A percentile compares a stretch with the other conserved stretches of the same genome.
Evolutionary conservation across 192 early-diverging fungal species (phyloP).

Genomic region (Backusella liffmaniae): DNA sequence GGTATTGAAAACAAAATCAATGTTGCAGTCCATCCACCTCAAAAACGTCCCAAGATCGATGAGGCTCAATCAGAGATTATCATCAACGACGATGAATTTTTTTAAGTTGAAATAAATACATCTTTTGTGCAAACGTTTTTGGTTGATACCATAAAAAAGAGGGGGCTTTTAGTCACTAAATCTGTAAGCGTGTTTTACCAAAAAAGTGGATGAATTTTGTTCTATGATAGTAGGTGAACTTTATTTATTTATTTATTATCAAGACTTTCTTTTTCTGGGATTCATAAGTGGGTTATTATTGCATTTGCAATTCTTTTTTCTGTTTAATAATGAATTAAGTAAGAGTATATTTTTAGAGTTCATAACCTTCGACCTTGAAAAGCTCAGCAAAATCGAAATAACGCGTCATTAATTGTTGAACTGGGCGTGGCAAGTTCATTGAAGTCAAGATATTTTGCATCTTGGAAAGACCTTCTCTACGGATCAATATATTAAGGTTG

Average conservation of each 20-base stretch:
- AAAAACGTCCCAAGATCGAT: background rate
- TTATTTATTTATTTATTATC: background rate
- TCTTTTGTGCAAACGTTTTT: too few species aligned
- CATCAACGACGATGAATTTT: conserved; percentile 12
- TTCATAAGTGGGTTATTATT: background rate
- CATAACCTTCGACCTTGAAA: conserved; percentile 70
- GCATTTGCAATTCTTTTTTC: background rate
- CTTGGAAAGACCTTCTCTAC: conserved; percentile 86
- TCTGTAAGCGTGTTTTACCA: too few species aligned
- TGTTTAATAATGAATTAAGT: background rate
- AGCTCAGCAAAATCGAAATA: conserved; percentile 69
- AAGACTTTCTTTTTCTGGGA: background rate
- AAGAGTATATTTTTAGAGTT: conserved; percentile 46
- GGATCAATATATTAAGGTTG: conserved; percentile 83
- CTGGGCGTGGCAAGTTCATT: conserved; percentile 79
- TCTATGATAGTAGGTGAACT: background rate
- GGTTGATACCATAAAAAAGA: too few species aligned
- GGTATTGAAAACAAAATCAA: conserved; percentile 74
- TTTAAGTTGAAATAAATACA: background rate
- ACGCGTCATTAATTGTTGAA: conserved; percentile 72
- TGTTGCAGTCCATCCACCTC: background rate
- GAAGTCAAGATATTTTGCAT: conserved; percentile 89
- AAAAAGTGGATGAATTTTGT: background rate
- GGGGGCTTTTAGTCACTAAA: too few species aligned
- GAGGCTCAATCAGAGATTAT: background rate